Conservation (phyloP, 2,329 filamentous ascomycete genomes). For the Emmonsiellopsis sp. region DNA sequence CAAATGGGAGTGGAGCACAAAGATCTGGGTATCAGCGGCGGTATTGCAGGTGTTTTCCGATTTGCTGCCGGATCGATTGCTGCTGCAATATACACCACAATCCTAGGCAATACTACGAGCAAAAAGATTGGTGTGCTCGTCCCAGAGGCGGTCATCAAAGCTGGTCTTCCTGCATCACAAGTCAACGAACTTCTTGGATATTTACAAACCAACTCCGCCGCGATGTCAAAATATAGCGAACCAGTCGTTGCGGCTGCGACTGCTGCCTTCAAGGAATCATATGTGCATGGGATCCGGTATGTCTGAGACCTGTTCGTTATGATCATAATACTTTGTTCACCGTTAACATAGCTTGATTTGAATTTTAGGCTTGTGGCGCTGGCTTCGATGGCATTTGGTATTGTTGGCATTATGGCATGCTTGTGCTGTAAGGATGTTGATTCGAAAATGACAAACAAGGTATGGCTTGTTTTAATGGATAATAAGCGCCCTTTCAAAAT, state of each 20-base stretch:
- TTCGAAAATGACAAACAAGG: constrained; percentile 27
- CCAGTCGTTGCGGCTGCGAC: constrained; percentile 15
- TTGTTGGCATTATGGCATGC: constrained; percentile 22
- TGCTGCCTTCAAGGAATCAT: constrained; percentile 14
- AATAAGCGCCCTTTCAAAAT: not conserved
- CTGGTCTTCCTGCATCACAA: constrained; percentile 25
- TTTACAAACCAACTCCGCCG: not conserved
- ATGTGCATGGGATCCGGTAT: constrained; percentile 20
- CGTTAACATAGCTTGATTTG: not conserved
- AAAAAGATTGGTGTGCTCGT: constrained; percentile 25
- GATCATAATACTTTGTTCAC: not conserved
- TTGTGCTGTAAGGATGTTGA: constrained; percentile 24
- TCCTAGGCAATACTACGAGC: constrained; percentile 30
- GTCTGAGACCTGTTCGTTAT: constrained; percentile 1
- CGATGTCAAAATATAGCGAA: constrained; percentile 10
- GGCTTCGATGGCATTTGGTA: constrained; percentile 23
- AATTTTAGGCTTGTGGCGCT: constrained; percentile 18
- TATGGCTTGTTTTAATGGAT: constrained; percentile 5
- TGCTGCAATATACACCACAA: constrained; percentile 34
- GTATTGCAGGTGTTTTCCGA: constrained; percentile 35
- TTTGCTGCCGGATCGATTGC: constrained; percentile 37
- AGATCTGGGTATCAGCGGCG: constrained; percentile 39
- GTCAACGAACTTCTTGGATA: constrained; percentile 20
- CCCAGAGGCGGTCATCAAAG: constrained; percentile 25
- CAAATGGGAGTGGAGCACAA: constrained; percentile 44